A percentile compares a stretch with the other conserved stretches of the same genome.
These are phyloP conservation scores for Macadamia integrifolia DNA, from an alignment of 164 flowering plant genomes.

Conservation along the genomic window DNA sequence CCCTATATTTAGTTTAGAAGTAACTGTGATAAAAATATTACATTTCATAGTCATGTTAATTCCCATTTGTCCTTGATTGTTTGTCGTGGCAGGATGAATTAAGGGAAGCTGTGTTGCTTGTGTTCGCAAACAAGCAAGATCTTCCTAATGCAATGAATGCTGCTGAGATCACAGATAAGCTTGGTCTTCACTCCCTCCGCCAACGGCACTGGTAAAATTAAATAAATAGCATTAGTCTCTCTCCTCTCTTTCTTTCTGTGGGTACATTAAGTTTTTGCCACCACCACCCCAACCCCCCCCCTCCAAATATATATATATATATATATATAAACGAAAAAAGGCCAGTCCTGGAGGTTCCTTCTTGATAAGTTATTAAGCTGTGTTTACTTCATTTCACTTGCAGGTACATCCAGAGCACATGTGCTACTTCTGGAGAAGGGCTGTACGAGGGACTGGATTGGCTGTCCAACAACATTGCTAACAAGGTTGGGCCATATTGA, in stretches of 20 bases:
- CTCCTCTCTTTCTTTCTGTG: not conserved
- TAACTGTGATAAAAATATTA: not conserved
- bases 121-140: conserved; percentile 1
- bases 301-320: too few species aligned
- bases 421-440: conserved; percentile 64
- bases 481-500: conserved; percentile 11
- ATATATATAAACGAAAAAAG: too few species aligned
- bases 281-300: too few species aligned
- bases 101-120: not conserved
- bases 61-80: not conserved
- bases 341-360: too few species aligned
- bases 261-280: too few species aligned
- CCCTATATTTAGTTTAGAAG: not conserved
- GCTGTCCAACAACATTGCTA: conserved; percentile 27
- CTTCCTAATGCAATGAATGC: conserved; percentile 1
- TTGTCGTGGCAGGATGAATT: not conserved
- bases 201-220: not conserved
- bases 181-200: not conserved
- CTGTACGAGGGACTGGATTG: conserved; percentile 62
- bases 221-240: not conserved
- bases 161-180: not conserved
- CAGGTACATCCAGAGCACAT: conserved; percentile 68
- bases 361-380: too few species aligned
- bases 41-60: not conserved
- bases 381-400: not conserved